Evolutionary conservation across 805 yeast species (phyloP), one percentile per base, ranked within the genome.

Genomic region (Spathaspora sp.): DNA sequence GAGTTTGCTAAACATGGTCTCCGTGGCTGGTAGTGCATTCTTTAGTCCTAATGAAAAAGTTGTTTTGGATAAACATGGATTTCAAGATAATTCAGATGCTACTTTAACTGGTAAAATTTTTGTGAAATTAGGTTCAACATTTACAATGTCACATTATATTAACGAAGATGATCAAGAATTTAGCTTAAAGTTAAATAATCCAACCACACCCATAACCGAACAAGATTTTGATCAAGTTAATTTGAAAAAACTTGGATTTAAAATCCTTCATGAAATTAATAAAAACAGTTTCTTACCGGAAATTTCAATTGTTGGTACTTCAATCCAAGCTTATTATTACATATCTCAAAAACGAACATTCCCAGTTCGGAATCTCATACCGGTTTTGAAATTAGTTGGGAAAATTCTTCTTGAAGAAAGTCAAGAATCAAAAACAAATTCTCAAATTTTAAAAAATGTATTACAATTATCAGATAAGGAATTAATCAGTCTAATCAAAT

Each of bases 161-260:
- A 61, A 58, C 11, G 50, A 60, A 14, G 59, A 59, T 31, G 42
- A 42, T 12, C 28, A 46, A 11, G 31, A 49, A 23, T 49, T 44
- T 2, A 42, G 11, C 12, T 28, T 14, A 14, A 17, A 47, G 20
- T 39, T 45, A 38, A 42, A 18, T 42, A 18, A 38, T 18, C 52
- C 29, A 55, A 56, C 3, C 3, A 19, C 9, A 19, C 26, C 19
- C 32, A 42, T 23, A 20, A 45, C 38, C 1, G 49, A 48, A 17
- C 26, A 18, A 3, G 63, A 62, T 31, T 45, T 55, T 18, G 52
- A 54, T 14, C 42, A 48, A 19, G 60, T 66, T 20, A 66, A 67
- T 54, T 60, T 82, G 52, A 75, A 82, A 54, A 68, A 81, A 42
- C 65, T 82, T 29, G 87, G 85, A 2, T 82, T 81, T 65, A 70